Conservation (phyloP, 108 stramenopile genomes). For the Nitzschia sp. region DNA sequence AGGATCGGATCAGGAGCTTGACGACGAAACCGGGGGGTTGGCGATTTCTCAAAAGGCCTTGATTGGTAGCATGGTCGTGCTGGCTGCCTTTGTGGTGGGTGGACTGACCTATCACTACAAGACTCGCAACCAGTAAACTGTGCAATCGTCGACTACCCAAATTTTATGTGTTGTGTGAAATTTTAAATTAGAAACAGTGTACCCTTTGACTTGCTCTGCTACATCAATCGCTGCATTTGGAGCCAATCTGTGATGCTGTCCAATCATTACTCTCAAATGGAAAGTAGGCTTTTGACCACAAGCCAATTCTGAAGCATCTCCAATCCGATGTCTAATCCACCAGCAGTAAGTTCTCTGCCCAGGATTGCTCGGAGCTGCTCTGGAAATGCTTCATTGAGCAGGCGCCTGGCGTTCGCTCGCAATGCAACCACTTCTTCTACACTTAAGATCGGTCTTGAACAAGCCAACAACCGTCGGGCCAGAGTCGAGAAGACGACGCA, state of each 20-base stretch:
- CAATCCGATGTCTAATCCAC: constrained; percentile 75
- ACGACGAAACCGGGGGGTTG: not conserved
- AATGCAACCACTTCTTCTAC: constrained; percentile 45
- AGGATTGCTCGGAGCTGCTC: constrained; percentile 72
- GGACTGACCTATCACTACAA: constrained; percentile 22
- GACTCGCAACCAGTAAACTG: not conserved
- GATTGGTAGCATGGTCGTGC: constrained; percentile 31
- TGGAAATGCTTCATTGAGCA: constrained; percentile 65
- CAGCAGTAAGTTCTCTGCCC: constrained; percentile 70
- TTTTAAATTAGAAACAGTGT: too few relatives aligned
- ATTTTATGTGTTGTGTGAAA: too few relatives aligned
- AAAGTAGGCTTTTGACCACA: constrained; percentile 81
- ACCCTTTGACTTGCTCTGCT: too few relatives aligned
- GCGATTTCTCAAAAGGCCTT: constrained; percentile 15
- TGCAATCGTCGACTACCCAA: too few relatives aligned
- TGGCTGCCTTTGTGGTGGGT: constrained; percentile 19
- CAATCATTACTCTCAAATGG: too few relatives aligned
- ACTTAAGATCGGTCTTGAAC: constrained; percentile 46
- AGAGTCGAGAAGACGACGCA: too few relatives aligned
- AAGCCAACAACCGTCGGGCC: constrained; percentile 85
- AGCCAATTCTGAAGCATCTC: constrained; percentile 89
- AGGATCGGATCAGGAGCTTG: not conserved
- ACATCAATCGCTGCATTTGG: too few relatives aligned
- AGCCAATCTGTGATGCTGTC: too few relatives aligned
- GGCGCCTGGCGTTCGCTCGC: constrained; percentile 42